Conservation (phyloP, 176 grass and related monocot species). For the Alopecurus myosuroides region DNA sequence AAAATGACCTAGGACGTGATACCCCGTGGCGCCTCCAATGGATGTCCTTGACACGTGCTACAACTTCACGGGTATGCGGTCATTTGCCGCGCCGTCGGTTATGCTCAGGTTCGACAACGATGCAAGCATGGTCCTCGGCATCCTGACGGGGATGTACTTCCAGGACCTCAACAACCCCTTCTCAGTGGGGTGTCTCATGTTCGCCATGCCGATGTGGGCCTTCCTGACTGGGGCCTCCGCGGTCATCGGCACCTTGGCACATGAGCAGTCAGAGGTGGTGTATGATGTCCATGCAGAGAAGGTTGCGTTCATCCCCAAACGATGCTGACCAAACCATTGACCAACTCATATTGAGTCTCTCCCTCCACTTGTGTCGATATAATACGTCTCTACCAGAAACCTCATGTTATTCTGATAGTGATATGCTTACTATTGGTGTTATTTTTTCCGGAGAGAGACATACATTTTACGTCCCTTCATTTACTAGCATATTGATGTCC, state of each 20-base stretch:
- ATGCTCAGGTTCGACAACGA: background rate
- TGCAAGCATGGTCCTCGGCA: background rate
- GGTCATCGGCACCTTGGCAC: background rate
- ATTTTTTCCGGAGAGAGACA: no score
- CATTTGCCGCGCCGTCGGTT: background rate
- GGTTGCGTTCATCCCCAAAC: background rate
- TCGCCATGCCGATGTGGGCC: background rate
- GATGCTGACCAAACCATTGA: background rate
- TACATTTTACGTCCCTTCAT: background rate
- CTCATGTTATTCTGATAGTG: no score
- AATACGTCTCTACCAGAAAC: no score
- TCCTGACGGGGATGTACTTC: background rate
- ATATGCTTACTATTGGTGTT: no score
- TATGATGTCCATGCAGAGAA: background rate
- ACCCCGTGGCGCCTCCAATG: background rate
- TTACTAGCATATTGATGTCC: background rate
- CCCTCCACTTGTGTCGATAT: no score
- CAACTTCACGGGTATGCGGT: slow-evolving; percentile 13
- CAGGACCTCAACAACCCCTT: background rate
- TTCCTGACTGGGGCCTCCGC: background rate
- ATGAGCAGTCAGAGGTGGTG: background rate
- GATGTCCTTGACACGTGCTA: slow-evolving; percentile 31
- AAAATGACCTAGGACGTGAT: no score
- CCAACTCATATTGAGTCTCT: no score
- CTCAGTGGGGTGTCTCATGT: background rate